Evolutionary conservation across 345 rosid genomes (phyloP).

Genomic region (Bruguiera sexangula): DNA sequence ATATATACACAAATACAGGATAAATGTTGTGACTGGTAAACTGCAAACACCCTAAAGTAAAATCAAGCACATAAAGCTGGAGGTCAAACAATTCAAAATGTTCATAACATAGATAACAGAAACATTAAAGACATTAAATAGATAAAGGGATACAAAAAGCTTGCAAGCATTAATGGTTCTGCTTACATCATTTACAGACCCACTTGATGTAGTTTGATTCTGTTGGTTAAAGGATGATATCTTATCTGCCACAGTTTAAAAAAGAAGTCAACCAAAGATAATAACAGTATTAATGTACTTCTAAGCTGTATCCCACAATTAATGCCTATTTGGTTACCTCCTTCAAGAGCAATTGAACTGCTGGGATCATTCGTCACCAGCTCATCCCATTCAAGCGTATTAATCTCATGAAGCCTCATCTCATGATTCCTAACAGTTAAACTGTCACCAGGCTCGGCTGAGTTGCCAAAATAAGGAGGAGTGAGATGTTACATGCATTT

Average conservation of each 20-base stretch:
- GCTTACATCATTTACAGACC: constrained; percentile 49
- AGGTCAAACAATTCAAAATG: too few relatives aligned
- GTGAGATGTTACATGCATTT: constrained; percentile 11
- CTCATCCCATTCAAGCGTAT: constrained; percentile 99
- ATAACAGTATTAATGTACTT: neutral
- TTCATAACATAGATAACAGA: neutral
- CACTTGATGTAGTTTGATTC: constrained; percentile 33
- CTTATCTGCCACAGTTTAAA: constrained; percentile 44
- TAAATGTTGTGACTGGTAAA: neutral
- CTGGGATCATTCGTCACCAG: constrained; percentile 52
- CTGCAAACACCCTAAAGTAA: neutral
- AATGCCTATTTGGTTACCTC: constrained; percentile 39
- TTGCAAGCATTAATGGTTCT: constrained; percentile 12
- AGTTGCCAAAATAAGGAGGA: constrained; percentile 27
- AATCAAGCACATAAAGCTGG: neutral
- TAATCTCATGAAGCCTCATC: constrained; percentile 77
- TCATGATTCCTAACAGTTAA: constrained; percentile 51
- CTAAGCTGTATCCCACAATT: constrained; percentile 4
- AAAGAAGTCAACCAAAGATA: constrained; percentile 1
- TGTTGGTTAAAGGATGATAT: constrained; percentile 38
- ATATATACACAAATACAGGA: neutral
- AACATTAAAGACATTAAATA: neutral
- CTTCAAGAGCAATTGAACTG: constrained; percentile 29
- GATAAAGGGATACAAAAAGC: neutral
- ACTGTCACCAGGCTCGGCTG: constrained; percentile 49